phyloP scores from a whole-genome alignment of 306 rosid species.

The Pterocarpus macrocarpus region DNA sequence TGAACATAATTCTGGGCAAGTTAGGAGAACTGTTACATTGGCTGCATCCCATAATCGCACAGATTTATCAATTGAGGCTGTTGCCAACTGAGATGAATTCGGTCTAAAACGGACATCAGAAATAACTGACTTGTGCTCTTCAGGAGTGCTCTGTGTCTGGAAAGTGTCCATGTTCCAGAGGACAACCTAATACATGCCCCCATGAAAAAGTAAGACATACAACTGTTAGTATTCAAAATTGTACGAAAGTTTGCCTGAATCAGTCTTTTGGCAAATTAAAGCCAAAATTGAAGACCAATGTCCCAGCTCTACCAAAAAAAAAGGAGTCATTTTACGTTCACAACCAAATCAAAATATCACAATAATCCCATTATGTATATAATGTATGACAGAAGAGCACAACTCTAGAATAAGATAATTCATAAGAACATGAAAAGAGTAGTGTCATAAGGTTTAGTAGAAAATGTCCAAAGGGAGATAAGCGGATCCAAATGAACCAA shows the following conservation, averaged over 20 bases:
- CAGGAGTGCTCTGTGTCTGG: conserved; percentile 55
- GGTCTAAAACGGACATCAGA: conserved; percentile 69
- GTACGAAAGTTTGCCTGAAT: conserved; percentile 9
- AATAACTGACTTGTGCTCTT: conserved; percentile 58
- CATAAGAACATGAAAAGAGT: conserved; percentile 23
- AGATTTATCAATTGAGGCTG: conserved; percentile 62
- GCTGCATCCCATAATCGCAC: conserved; percentile 70
- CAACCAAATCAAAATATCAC: conserved; percentile 33
- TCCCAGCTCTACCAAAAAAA: neutral
- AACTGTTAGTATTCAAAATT: conserved; percentile 31
- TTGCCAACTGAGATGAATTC: conserved; percentile 63
- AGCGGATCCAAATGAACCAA: conserved; percentile 22
- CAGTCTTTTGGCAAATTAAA: conserved; percentile 24
- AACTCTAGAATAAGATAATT: conserved; percentile 15
- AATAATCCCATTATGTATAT: neutral
- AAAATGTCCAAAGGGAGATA: conserved; percentile 18
- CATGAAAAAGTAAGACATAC: conserved; percentile 28
- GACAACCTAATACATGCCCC: conserved; percentile 50
- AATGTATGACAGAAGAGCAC: conserved; percentile 9
- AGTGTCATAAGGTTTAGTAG: conserved; percentile 1
- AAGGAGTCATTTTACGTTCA: neutral
- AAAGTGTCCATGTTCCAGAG: conserved; percentile 66
- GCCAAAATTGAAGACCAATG: conserved; percentile 13
- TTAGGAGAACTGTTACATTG: conserved; percentile 51
- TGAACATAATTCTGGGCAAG: conserved; percentile 27